A percentile compares a stretch with the other conserved stretches of the same genome.
These are phyloP conservation scores for Plectosphaerella sp. DNA, from an alignment of 2,329 filamentous ascomycete species.

Conservation along the genomic window DNA sequence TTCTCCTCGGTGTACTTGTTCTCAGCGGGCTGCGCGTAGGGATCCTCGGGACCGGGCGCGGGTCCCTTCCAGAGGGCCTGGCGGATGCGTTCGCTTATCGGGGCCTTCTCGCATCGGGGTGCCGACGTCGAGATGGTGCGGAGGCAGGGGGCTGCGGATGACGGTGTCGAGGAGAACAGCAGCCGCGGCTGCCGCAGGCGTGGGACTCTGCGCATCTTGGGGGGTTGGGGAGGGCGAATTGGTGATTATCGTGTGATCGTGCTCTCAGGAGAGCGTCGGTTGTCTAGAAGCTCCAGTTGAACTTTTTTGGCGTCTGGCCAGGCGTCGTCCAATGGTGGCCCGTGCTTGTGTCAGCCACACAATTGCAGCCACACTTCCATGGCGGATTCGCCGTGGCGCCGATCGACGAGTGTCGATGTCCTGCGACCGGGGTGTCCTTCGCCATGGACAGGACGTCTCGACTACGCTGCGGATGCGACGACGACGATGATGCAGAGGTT, in stretches of 20 bases:
- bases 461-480: too few relatives aligned
- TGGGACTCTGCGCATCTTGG: slow-evolving; percentile 38
- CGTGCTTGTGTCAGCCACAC: background rate
- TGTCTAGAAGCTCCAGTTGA: slow-evolving; percentile 3
- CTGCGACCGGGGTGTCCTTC: too few relatives aligned
- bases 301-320: slow-evolving; percentile 1
- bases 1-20: slow-evolving; percentile 25
- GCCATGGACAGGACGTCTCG: too few relatives aligned
- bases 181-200: slow-evolving; percentile 29
- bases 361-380: too few relatives aligned
- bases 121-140: slow-evolving; percentile 26
- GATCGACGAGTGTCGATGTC: too few relatives aligned
- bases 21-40: slow-evolving; percentile 28
- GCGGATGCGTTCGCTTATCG: slow-evolving; percentile 28
- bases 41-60: slow-evolving; percentile 31
- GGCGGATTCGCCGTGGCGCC: too few relatives aligned
- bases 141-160: slow-evolving; percentile 12
- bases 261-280: background rate
- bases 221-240: background rate
- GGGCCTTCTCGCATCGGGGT: slow-evolving; percentile 23
- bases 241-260: background rate
- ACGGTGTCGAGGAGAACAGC: slow-evolving; percentile 17
- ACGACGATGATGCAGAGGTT: slow-evolving; percentile 20
- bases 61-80: slow-evolving; percentile 32
- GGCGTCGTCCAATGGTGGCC: background rate